Evolutionary conservation across 139 green algal genomes (phyloP).

Genomic region (Spirogloea muscicola): DNA sequence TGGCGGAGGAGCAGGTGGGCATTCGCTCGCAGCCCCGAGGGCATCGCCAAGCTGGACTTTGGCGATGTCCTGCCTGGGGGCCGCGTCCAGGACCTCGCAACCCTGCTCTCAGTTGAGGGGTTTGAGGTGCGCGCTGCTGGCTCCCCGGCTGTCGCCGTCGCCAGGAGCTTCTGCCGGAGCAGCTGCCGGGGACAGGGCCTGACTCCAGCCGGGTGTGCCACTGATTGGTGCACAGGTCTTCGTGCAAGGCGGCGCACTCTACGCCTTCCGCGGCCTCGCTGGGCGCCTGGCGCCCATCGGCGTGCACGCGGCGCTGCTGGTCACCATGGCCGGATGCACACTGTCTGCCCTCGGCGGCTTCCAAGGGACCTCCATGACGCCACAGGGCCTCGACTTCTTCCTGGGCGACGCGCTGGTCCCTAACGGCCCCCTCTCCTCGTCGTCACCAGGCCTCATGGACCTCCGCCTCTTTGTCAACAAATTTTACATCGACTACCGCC

Average conservation of each 20-base stretch:
- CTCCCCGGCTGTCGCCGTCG: too few relatives aligned
- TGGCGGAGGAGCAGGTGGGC: constrained; percentile 9
- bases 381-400: constrained; percentile 41
- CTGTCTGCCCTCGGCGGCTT: constrained; percentile 69
- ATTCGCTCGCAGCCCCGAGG: constrained; percentile 2
- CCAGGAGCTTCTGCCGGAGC: too few relatives aligned
- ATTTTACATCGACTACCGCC: constrained; percentile 89
- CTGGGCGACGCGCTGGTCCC: constrained; percentile 13
- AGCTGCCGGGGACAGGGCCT: too few relatives aligned
- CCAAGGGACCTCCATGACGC: constrained; percentile 36
- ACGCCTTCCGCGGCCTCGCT: constrained; percentile 94
- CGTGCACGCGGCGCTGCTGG: constrained; percentile 86
- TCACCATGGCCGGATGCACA: constrained; percentile 73
- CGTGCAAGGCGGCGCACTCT: constrained; percentile 70
- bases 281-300: constrained; percentile 91
- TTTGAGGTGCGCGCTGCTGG: constrained; percentile 73
- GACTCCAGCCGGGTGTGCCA: too few relatives aligned
- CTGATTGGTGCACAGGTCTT: too few relatives aligned
- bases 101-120: constrained; percentile 18
- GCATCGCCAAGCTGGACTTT: constrained; percentile 19
- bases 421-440: constrained; percentile 5
- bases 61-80: constrained; percentile 11
- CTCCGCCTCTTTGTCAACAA: constrained; percentile 71
- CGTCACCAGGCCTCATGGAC: constrained; percentile 13
- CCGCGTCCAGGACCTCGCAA: constrained; percentile 25